A percentile compares a stretch with the other conserved stretches of the same genome.
phyloP scores from a whole-genome alignment of 2,329 filamentous ascomycete genomes.

The Colletotrichum noveboracense region DNA sequence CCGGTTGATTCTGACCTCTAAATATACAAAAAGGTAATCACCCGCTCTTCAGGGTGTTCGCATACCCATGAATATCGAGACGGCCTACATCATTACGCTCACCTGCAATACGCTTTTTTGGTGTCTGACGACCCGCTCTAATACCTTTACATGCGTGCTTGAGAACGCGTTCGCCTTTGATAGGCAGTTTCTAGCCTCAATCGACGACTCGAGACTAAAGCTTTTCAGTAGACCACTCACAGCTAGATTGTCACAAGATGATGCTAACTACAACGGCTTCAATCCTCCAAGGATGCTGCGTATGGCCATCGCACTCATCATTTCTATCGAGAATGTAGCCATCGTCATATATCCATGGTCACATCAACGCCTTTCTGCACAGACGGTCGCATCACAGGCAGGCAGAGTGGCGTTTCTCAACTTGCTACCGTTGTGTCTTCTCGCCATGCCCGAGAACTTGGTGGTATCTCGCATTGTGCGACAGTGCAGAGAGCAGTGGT shows the following conservation, averaged over 20 bases:
- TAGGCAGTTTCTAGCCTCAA: background rate
- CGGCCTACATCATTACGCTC: no score
- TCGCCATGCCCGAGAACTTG: background rate
- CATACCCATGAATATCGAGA: no score
- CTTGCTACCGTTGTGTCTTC: background rate
- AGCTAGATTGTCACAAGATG: background rate
- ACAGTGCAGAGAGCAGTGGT: background rate
- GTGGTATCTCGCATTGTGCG: background rate
- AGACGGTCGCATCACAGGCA: background rate
- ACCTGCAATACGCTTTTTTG: background rate
- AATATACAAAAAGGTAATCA: background rate
- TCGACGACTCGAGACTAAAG: background rate
- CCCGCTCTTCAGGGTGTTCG: no score
- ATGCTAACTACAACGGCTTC: background rate
- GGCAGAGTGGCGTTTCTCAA: background rate
- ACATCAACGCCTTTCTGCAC: background rate
- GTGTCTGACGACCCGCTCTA: background rate
- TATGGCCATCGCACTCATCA: background rate
- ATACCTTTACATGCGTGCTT: background rate
- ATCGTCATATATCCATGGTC: background rate
- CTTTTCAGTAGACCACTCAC: background rate
- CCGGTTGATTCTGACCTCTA: background rate
- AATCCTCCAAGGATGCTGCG: background rate
- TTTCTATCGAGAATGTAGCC: background rate
- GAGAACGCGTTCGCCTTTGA: background rate